phyloP scores from a whole-genome alignment of 371 early-diverging fungal species.

The Mortierella sp. region DNA sequence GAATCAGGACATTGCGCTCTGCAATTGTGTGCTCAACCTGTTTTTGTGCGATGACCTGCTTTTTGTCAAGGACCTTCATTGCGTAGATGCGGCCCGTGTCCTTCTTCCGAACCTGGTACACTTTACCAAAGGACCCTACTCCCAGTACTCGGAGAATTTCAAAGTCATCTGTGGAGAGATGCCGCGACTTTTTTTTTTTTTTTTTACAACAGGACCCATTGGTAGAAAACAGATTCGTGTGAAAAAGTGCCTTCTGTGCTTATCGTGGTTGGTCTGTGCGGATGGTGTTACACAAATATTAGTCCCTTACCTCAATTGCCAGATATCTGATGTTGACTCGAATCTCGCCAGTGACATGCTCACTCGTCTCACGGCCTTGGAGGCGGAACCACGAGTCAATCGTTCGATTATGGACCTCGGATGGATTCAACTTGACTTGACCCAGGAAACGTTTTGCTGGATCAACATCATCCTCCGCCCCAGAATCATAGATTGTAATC shows the following conservation, averaged over 20 bases:
- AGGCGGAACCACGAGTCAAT: slow-evolving; percentile 76
- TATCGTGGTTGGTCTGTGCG: slow-evolving; percentile 19
- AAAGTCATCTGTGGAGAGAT: slow-evolving; percentile 72
- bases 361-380: slow-evolving; percentile 59
- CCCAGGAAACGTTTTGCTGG: slow-evolving; percentile 64
- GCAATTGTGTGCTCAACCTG: slow-evolving; percentile 79
- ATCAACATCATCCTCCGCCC: slow-evolving; percentile 57
- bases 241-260: no score
- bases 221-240: no score
- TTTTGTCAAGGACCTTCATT: slow-evolving; percentile 85
- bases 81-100: slow-evolving; percentile 83
- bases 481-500: slow-evolving; percentile 72
- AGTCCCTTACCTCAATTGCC: slow-evolving; percentile 55
- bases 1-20: slow-evolving; percentile 83
- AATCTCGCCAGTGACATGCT: slow-evolving; percentile 72
- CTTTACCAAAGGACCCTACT: slow-evolving; percentile 86
- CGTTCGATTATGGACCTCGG: slow-evolving; percentile 63
- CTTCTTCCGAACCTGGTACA: slow-evolving; percentile 80
- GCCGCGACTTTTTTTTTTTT: slow-evolving; percentile 25
- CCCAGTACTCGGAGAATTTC: slow-evolving; percentile 81
- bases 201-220: no score
- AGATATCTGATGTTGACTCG: slow-evolving; percentile 69
- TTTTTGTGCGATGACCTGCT: slow-evolving; percentile 73
- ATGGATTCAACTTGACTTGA: slow-evolving; percentile 67
- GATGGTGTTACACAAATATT: no score